Conservation (phyloP, 495 filamentous ascomycete species). For the Aspergillus haitiensis region DNA sequence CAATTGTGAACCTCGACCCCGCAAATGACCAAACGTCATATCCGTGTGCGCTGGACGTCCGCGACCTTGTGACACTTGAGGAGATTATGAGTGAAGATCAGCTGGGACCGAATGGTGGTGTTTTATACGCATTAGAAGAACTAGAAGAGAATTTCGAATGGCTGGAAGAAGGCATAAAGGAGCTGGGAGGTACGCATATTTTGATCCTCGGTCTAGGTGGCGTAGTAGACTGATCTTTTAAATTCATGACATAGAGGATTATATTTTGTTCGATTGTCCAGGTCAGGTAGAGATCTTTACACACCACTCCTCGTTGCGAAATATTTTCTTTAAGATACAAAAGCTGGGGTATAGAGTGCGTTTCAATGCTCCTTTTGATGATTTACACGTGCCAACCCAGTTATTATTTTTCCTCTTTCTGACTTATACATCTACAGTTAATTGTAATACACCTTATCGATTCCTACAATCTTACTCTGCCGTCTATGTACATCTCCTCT, state of each 20-base stretch:
- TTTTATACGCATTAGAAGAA: constrained; percentile 93
- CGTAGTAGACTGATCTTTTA: constrained; percentile 9
- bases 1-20: constrained; percentile 93
- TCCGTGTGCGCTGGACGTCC: constrained; percentile 85
- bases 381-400: background rate
- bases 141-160: constrained; percentile 90
- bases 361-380: constrained; percentile 3
- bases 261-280: constrained; percentile 93
- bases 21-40: constrained; percentile 75
- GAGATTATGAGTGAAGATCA: constrained; percentile 93
- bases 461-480: constrained; percentile 84
- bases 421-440: constrained; percentile 55
- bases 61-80: constrained; percentile 82
- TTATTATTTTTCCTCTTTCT: constrained; percentile 6
- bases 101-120: constrained; percentile 87
- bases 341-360: constrained; percentile 90
- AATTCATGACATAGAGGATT: constrained; percentile 65
- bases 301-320: constrained; percentile 84
- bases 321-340: constrained; percentile 84
- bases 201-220: constrained; percentile 3
- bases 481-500: constrained; percentile 91
- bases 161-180: constrained; percentile 75
- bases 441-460: constrained; percentile 89
- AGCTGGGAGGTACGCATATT: constrained; percentile 56
- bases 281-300: constrained; percentile 97